phyloP scores from a whole-genome alignment of 306 rosid genomes.

The Coriaria nepalensis region DNA sequence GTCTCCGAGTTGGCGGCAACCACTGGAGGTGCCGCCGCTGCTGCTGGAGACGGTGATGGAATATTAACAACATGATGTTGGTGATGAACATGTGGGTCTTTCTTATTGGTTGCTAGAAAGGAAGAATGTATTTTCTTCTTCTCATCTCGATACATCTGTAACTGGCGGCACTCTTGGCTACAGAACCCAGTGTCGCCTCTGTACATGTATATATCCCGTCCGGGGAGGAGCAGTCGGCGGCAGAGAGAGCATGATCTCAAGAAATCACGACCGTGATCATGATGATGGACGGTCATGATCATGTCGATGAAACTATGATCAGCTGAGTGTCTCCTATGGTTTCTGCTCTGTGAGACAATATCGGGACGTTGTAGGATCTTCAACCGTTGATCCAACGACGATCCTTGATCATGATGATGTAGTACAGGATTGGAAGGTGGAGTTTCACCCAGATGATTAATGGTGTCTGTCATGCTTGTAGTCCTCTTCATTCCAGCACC shows the following conservation, averaged over 20 bases:
- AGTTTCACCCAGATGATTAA: slow-evolving; percentile 44
- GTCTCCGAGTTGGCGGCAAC: too few relatives aligned
- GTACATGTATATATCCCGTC: slow-evolving; percentile 17
- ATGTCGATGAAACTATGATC: not conserved
- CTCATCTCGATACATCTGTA: slow-evolving; percentile 14
- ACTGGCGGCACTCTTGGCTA: slow-evolving; percentile 10
- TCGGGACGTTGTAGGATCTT: not conserved
- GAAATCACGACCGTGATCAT: not conserved
- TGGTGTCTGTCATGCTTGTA: slow-evolving; percentile 67
- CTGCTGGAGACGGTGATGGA: too few relatives aligned
- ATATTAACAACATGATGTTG: too few relatives aligned
- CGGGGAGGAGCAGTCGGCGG: slow-evolving; percentile 10
- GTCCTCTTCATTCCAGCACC: slow-evolving; percentile 74
- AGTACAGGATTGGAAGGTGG: slow-evolving; percentile 17
- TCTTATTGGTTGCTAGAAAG: too few relatives aligned
- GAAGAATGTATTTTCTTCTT: not conserved
- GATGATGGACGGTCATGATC: not conserved
- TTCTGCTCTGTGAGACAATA: slow-evolving; percentile 12
- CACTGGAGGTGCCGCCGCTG: too few relatives aligned
- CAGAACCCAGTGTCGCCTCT: slow-evolving; percentile 16
- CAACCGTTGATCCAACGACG: slow-evolving; percentile 5
- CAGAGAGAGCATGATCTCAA: slow-evolving; percentile 10
- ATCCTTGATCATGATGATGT: not conserved
- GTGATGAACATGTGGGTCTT: too few relatives aligned
- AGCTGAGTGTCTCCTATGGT: slow-evolving; percentile 9